Percentiles rank a stretch among this genome's conserved stretches.
phyloP scores from a whole-genome alignment of 208 protist genomes.

The Vickermania ingenoplastis region DNA sequence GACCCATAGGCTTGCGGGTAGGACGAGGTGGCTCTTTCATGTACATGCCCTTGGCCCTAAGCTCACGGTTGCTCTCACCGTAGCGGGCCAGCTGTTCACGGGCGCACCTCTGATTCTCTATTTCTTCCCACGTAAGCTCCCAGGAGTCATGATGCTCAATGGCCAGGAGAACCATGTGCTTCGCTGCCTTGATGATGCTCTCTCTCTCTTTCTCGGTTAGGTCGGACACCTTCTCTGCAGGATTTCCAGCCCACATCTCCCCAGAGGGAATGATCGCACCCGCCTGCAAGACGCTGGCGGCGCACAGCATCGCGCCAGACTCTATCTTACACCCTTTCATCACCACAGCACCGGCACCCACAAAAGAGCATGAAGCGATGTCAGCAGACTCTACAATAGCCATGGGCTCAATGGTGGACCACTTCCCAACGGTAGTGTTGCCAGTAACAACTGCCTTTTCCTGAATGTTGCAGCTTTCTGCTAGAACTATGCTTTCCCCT shows the following conservation, averaged over 20 bases:
- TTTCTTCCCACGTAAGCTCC: conserved; percentile 84
- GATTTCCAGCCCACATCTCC: conserved; percentile 89
- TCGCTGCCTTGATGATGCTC: conserved; percentile 82
- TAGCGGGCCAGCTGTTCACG: conserved; percentile 66
- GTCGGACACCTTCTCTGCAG: conserved; percentile 77
- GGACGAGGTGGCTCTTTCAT: conserved; percentile 85
- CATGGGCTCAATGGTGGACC: conserved; percentile 85
- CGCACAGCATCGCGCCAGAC: conserved; percentile 79
- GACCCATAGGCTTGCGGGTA: conserved; percentile 61
- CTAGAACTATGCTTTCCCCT: conserved; percentile 69
- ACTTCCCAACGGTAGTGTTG: conserved; percentile 82
- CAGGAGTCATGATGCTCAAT: conserved; percentile 86
- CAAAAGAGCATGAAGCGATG: conserved; percentile 84
- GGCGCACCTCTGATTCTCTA: conserved; percentile 68
- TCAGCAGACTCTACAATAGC: conserved; percentile 79
- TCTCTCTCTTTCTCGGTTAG: conserved; percentile 84
- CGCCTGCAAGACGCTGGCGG: conserved; percentile 78
- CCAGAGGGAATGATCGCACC: conserved; percentile 83
- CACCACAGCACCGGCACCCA: conserved; percentile 77
- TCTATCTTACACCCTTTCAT: conserved; percentile 80
- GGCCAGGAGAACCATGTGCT: conserved; percentile 82
- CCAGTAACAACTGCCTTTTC: conserved; percentile 82
- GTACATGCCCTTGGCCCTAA: conserved; percentile 79
- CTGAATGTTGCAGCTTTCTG: conserved; percentile 87
- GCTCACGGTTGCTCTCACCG: conserved; percentile 55